phyloP scores from a whole-genome alignment of 768 basidiomycete genomes.

The Boletellus emodensis region DNA sequence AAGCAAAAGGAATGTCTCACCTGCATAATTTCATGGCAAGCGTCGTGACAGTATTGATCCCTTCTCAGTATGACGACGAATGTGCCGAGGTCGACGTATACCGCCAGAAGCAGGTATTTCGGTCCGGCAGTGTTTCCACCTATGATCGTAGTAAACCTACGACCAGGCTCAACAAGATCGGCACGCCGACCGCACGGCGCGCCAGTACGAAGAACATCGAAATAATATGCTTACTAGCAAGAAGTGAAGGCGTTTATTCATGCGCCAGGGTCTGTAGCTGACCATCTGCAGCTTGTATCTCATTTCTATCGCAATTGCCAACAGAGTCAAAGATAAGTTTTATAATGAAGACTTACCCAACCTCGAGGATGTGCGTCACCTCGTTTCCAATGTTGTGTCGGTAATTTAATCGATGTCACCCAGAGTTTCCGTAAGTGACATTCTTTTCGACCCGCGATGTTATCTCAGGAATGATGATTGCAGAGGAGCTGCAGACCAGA shows the following conservation, averaged over 20 bases:
- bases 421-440: slow-evolving; percentile 63
- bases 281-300: slow-evolving; percentile 53
- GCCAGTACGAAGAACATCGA: slow-evolving; percentile 72
- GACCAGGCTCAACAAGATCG: slow-evolving; percentile 66
- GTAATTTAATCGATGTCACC: slow-evolving; percentile 26
- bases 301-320: slow-evolving; percentile 66
- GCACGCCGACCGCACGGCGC: slow-evolving; percentile 68
- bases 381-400: slow-evolving; percentile 5
- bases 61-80: slow-evolving; percentile 69
- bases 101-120: slow-evolving; percentile 70
- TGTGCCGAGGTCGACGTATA: slow-evolving; percentile 68
- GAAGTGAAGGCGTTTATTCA: slow-evolving; percentile 47
- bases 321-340: slow-evolving; percentile 65
- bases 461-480: background rate
- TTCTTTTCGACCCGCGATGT: background rate
- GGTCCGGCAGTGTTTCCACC: background rate
- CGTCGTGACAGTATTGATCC: slow-evolving; percentile 3
- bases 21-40: background rate
- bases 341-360: slow-evolving; percentile 65
- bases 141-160: slow-evolving; percentile 1
- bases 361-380: slow-evolving; percentile 62
- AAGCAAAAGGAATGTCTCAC: slow-evolving; percentile 30
- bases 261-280: background rate
- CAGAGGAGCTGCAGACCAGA: slow-evolving; percentile 68
- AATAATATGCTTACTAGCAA: slow-evolving; percentile 78